Percentiles rank a stretch among this genome's conserved stretches.
These are phyloP conservation scores for Microbotryum intermedium DNA, from an alignment of 1,284 basidiomycete species.

Conservation along the genomic window DNA sequence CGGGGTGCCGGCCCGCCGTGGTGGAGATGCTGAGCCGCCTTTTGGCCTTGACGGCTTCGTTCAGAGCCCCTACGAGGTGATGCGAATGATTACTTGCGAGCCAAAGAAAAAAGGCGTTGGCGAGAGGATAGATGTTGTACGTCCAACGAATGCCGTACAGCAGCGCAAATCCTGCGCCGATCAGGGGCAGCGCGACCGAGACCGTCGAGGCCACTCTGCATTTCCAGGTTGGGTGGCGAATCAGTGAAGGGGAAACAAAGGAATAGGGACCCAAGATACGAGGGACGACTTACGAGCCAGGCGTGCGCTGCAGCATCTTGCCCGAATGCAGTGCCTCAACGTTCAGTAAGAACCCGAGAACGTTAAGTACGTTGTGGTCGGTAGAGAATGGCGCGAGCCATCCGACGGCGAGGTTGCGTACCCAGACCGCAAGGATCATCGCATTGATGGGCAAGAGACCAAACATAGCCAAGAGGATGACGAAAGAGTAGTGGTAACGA, in stretches of 20 bases:
- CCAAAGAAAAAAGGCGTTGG: constrained; percentile 27
- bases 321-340: constrained; percentile 32
- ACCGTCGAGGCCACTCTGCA: not conserved
- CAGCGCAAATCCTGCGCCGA: constrained; percentile 12
- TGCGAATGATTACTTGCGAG: constrained; percentile 20
- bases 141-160: constrained; percentile 31
- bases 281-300: not conserved
- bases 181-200: constrained; percentile 1
- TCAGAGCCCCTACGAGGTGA: constrained; percentile 1
- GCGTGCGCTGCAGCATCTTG: constrained; percentile 10
- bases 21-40: constrained; percentile 3
- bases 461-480: constrained; percentile 67
- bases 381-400: constrained; percentile 37
- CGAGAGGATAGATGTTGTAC: constrained; percentile 25
- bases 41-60: constrained; percentile 7
- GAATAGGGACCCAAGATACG: too few relatives aligned
- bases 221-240: too few relatives aligned
- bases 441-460: constrained; percentile 71
- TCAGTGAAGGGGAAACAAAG: not conserved
- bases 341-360: constrained; percentile 36
- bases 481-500: constrained; percentile 38
- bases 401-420: constrained; percentile 52
- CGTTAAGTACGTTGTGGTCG: constrained; percentile 38
- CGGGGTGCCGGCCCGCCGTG: not conserved
- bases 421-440: constrained; percentile 80